These are phyloP conservation scores for Aspergillus tubingensis DNA, from an alignment of 2,329 filamentous ascomycete genomes.

Conservation along the genomic window DNA sequence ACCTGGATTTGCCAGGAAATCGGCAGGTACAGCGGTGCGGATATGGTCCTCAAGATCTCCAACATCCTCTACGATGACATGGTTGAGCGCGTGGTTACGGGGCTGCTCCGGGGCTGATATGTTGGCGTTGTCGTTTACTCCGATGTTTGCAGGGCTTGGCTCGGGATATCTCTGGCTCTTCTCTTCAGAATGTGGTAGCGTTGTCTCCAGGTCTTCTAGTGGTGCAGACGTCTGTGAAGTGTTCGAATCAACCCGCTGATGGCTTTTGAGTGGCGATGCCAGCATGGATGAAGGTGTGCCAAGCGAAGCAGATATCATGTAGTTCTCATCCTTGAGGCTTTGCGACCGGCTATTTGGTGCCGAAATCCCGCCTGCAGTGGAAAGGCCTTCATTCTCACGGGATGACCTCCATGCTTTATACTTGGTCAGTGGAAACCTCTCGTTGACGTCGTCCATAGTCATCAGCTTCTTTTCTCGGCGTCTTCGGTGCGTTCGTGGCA, in stretches of 20 bases:
- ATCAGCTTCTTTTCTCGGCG: constrained; percentile 97
- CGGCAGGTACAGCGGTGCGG: constrained; percentile 75
- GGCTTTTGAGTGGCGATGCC: constrained; percentile 26
- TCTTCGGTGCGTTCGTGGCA: constrained; percentile 81
- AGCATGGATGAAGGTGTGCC: constrained; percentile 22
- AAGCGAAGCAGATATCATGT: constrained; percentile 29
- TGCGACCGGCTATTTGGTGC: constrained; percentile 68
- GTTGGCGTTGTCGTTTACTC: constrained; percentile 7
- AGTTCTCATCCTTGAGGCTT: constrained; percentile 69
- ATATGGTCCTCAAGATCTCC: constrained; percentile 78
- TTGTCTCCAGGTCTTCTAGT: constrained; percentile 16
- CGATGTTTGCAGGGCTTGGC: background rate
- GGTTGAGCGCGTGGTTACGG: constrained; percentile 43
- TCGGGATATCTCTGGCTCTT: constrained; percentile 13
- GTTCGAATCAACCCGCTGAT: constrained; percentile 20
- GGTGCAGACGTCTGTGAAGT: constrained; percentile 18
- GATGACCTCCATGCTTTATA: constrained; percentile 93
- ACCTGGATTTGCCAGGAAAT: constrained; percentile 77
- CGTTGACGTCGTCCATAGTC: constrained; percentile 98
- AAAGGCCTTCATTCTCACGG: constrained; percentile 78
- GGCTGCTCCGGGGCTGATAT: constrained; percentile 25
- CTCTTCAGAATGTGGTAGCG: constrained; percentile 17
- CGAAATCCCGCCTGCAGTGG: constrained; percentile 80
- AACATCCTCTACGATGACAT: constrained; percentile 54
- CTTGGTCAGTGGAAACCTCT: constrained; percentile 91